Base-by-base conservation (phyloP, 495 filamentous ascomycete species). In the Aspergillus leporis region DNA sequence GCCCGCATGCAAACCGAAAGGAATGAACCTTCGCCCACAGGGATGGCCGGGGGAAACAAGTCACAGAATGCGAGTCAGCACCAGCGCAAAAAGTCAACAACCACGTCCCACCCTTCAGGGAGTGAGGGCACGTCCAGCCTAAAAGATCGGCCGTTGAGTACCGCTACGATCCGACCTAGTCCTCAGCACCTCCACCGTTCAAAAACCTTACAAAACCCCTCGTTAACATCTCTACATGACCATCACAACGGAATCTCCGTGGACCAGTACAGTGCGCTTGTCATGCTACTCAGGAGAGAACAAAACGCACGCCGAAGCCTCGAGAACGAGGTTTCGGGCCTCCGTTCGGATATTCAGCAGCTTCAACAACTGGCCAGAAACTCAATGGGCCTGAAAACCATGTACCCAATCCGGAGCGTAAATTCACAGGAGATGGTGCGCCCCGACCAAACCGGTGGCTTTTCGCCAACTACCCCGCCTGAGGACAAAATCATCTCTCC, bases 221-320 rank as follows among this genome's bases (percentile, higher is more conserved):
- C 77, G 1, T 56, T 66, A 6, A 67, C 67, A 5, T 75, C 75
- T 0, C 34, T 75, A 19, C 65, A 53, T 16, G 72, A 78, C 28
- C 64, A 64, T 31, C 65, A 65, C 43, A 55, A 67, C 25, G 70
- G 66, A 19, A 75, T 86, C 38, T 84, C 80, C 14, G 76, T 84
- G 45, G 81, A 83, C 53, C 81, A 86, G 52, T 85, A 84, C 62
- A 83, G 75, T 57, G 78, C 80, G 0, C 69, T 86, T 10, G 74
- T 85, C 28, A 77, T 74, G n/a, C 72, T 84, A 0, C 71, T 86
- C 19, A 79, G 82, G 8, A 76, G 81, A 30, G 83, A 86, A 56
- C 81, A 85, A 54, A 78, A 74, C 6, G 82, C 83, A 1, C 80
- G 83, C 43, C 68, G 79, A 31, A 78, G 72, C 36, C 69, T 85